These are phyloP conservation scores for Astrothelium macrocarpum DNA, from an alignment of 495 filamentous ascomycete genomes.

Conservation along the genomic window DNA sequence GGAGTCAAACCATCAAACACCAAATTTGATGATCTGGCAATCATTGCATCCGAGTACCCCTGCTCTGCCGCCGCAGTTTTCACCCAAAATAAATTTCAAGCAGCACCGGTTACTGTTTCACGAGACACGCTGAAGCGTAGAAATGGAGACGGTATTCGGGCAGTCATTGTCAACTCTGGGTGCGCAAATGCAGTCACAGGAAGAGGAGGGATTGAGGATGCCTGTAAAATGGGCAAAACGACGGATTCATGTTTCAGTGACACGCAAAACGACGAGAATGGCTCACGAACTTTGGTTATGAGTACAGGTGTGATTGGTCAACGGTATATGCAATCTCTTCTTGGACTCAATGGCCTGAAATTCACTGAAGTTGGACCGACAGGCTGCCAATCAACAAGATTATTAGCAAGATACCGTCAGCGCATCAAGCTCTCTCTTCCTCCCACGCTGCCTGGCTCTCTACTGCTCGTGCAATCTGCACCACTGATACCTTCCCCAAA, in stretches of 20 bases:
- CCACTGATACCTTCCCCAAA: slow-evolving; percentile 98
- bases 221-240: slow-evolving; percentile 64
- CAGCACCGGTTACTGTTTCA: slow-evolving; percentile 83
- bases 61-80: slow-evolving; percentile 92
- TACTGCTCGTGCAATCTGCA: slow-evolving; percentile 90
- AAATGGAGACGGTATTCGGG: slow-evolving; percentile 60
- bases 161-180: slow-evolving; percentile 87
- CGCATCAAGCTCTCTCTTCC: slow-evolving; percentile 54
- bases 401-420: slow-evolving; percentile 65
- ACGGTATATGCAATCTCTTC: slow-evolving; percentile 40
- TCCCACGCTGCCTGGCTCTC: slow-evolving; percentile 78
- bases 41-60: slow-evolving; percentile 77
- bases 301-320: slow-evolving; percentile 98
- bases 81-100: slow-evolving; percentile 97
- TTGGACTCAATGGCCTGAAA: background rate
- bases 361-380: slow-evolving; percentile 4
- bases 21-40: slow-evolving; percentile 75
- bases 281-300: slow-evolving; percentile 78
- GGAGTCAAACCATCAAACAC: slow-evolving; percentile 91
- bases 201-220: slow-evolving; percentile 83
- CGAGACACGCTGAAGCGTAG: slow-evolving; percentile 56
- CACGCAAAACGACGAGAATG: slow-evolving; percentile 42
- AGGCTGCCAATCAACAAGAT: slow-evolving; percentile 90
- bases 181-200: slow-evolving; percentile 98
- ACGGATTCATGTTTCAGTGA: slow-evolving; percentile 56